Evolutionary conservation across 495 filamentous ascomycete genomes (phyloP).

Genomic region (Astrothelium macrocarpum): DNA sequence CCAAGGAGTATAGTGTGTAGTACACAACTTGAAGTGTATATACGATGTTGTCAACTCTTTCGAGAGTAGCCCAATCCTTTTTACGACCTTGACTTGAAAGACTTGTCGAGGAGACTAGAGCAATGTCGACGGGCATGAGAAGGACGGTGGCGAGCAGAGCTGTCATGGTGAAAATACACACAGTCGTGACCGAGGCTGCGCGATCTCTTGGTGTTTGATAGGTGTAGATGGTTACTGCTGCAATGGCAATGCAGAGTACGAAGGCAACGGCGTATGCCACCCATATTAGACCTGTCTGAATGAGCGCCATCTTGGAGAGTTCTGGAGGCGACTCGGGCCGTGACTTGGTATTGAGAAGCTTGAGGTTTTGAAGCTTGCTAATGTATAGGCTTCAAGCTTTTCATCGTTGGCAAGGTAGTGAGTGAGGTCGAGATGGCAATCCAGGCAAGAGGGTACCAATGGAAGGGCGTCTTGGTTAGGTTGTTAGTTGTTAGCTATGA

Average conservation of each 20-base stretch:
- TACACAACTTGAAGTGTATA: constrained; percentile 78
- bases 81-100: constrained; percentile 65
- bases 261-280: constrained; percentile 78
- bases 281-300: constrained; percentile 84
- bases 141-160: constrained; percentile 85
- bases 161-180: constrained; percentile 78
- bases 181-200: constrained; percentile 64
- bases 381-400: background rate
- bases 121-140: constrained; percentile 89
- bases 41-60: constrained; percentile 64
- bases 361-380: background rate
- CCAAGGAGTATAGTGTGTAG: constrained; percentile 83
- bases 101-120: constrained; percentile 81
- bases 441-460: no score
- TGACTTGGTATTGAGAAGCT: background rate
- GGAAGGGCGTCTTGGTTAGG: background rate
- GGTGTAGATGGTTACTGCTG: constrained; percentile 69
- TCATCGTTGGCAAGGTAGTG: background rate
- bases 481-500: background rate
- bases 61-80: constrained; percentile 87
- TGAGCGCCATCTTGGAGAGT: constrained; percentile 38
- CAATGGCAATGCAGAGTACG: constrained; percentile 56
- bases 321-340: background rate
- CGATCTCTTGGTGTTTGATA: constrained; percentile 87
- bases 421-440: no score